A percentile compares a stretch with the other conserved stretches of the same genome.
phyloP scores from a whole-genome alignment of 768 basidiomycete species.

The Strobilomyces dryophilus region DNA sequence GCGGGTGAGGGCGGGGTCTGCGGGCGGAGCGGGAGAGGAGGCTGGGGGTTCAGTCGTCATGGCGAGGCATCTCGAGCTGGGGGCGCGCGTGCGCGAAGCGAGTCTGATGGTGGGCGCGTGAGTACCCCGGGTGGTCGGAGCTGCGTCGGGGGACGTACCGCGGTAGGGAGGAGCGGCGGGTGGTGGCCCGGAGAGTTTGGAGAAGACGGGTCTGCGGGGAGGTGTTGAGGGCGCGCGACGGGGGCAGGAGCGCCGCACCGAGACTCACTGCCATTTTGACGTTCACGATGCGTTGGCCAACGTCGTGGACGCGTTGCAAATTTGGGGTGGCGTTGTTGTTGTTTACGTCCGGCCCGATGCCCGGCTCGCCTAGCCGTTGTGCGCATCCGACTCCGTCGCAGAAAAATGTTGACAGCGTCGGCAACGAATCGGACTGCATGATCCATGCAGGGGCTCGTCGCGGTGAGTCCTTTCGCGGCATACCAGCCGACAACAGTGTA shows the following conservation, averaged over 20 bases:
- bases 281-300: not conserved
- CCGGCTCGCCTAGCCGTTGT: too few species aligned
- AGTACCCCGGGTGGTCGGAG: not conserved
- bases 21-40: slow-evolving; percentile 35
- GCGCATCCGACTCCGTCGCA: too few species aligned
- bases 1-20: slow-evolving; percentile 65
- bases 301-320: slow-evolving; percentile 9
- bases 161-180: slow-evolving; percentile 16
- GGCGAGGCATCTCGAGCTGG: slow-evolving; percentile 51
- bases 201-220: slow-evolving; percentile 20
- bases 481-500: too few species aligned
- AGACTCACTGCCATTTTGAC: slow-evolving; percentile 24
- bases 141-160: slow-evolving; percentile 5
- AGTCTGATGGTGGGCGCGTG: slow-evolving; percentile 12
- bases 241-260: not conserved
- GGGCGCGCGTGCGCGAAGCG: slow-evolving; percentile 27
- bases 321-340: slow-evolving; percentile 23
- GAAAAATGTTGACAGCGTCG: too few species aligned
- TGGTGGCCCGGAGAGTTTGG: slow-evolving; percentile 14
- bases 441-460: too few species aligned
- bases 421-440: too few species aligned
- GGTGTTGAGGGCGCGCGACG: not conserved
- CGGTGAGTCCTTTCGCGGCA: too few species aligned
- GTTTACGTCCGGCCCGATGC: not conserved
- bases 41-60: slow-evolving; percentile 44